A percentile compares a stretch with the other conserved stretches of the same genome.
Evolutionary conservation across 441 rosid species (phyloP).

Genomic region (Gossypium schwendimanii): DNA sequence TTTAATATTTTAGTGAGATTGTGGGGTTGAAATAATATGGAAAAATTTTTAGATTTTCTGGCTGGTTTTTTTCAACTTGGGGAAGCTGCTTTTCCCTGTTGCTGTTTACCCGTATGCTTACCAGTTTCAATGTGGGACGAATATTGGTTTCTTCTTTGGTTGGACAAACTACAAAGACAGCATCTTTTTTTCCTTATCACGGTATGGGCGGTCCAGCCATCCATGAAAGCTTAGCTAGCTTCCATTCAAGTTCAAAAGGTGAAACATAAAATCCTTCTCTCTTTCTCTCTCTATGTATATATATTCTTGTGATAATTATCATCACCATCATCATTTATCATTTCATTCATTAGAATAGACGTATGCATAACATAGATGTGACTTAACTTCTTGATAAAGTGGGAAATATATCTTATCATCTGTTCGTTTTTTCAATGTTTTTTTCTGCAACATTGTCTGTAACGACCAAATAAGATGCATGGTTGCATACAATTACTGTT

Average conservation of each 20-base stretch:
- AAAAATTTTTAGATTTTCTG: background rate
- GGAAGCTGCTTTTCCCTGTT: slow-evolving; percentile 21
- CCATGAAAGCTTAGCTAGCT: slow-evolving; percentile 17
- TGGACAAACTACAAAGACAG: slow-evolving; percentile 18
- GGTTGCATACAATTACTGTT: background rate
- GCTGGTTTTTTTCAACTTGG: slow-evolving; percentile 15
- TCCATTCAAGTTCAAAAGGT: slow-evolving; percentile 21
- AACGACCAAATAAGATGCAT: background rate
- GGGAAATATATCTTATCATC: slow-evolving; percentile 26
- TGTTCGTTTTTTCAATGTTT: slow-evolving; percentile 16
- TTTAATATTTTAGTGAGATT: background rate
- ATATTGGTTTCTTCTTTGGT: slow-evolving; percentile 20
- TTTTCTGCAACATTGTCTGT: slow-evolving; percentile 7
- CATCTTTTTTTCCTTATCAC: slow-evolving; percentile 13
- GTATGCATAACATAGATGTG: slow-evolving; percentile 11
- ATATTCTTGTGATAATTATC: slow-evolving; percentile 11
- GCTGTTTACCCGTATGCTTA: slow-evolving; percentile 25
- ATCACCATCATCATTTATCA: background rate
- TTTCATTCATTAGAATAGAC: slow-evolving; percentile 15
- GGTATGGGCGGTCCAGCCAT: slow-evolving; percentile 39
- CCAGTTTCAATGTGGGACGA: slow-evolving; percentile 25
- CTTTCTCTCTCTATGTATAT: background rate
- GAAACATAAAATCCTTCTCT: background rate
- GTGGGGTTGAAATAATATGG: background rate
- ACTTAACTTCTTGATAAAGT: slow-evolving; percentile 28